A percentile compares a stretch with the other conserved stretches of the same genome.
These are phyloP conservation scores for Rhodotorula paludigena DNA, from an alignment of 768 basidiomycete genomes.

Conservation along the genomic window DNA sequence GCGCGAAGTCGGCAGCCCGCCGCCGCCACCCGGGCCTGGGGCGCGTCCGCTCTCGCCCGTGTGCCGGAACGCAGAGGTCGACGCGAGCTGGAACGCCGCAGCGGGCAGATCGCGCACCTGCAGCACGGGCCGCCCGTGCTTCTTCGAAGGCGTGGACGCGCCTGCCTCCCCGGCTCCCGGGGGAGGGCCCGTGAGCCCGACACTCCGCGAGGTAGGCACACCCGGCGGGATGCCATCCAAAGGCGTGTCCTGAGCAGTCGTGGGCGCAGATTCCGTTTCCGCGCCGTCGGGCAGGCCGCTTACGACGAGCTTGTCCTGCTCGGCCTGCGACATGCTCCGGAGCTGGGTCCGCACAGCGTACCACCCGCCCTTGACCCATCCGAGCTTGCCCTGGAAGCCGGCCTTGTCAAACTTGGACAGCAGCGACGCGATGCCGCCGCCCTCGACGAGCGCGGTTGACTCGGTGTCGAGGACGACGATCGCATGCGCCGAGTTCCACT, in stretches of 20 bases:
- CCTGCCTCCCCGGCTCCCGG: background rate
- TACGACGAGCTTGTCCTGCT: conserved; percentile 4
- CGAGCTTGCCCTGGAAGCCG: conserved; percentile 60
- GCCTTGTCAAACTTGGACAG: conserved; percentile 48
- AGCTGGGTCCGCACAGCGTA: conserved; percentile 55
- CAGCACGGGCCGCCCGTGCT: conserved; percentile 32
- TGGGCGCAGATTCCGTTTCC: background rate
- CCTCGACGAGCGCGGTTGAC: conserved; percentile 57
- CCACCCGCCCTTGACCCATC: conserved; percentile 79
- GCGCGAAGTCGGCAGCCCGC: background rate
- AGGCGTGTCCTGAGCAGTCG: background rate
- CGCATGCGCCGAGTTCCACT: conserved; percentile 44
- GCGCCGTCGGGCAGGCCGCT: background rate
- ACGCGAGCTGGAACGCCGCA: conserved; percentile 49
- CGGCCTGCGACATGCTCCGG: background rate
- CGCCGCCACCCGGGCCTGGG: background rate
- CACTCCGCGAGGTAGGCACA: too few relatives aligned
- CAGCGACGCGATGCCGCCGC: conserved; percentile 47
- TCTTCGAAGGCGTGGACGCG: too few relatives aligned
- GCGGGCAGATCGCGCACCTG: conserved; percentile 45
- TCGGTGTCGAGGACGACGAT: conserved; percentile 87
- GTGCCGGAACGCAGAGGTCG: conserved; percentile 32
- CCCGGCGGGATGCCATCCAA: background rate
- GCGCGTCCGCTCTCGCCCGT: background rate
- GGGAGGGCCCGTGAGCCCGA: background rate